Percentiles rank a stretch among this genome's conserved stretches.
phyloP scores from a whole-genome alignment of 129 eudicot species.

The Pittosporum tobira region DNA sequence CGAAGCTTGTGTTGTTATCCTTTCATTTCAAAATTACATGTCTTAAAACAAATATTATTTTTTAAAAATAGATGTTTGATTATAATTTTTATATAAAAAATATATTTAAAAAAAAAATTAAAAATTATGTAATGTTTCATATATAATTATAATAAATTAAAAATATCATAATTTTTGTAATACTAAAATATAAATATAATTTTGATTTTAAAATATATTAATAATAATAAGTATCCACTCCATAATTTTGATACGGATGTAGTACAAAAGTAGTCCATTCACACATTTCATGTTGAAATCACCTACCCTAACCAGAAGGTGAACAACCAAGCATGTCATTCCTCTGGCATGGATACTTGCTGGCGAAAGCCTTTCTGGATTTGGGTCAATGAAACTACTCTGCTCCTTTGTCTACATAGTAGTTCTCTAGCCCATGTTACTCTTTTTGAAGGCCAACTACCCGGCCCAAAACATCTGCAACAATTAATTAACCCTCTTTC shows the following conservation, averaged over 20 bases:
- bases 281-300: constrained; percentile 1
- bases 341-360: constrained; percentile 12
- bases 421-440: constrained; percentile 92
- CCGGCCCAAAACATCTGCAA: constrained; percentile 81
- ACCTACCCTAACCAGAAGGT: too few species aligned
- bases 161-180: too few species aligned
- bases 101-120: too few species aligned
- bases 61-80: too few species aligned
- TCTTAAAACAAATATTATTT: not conserved
- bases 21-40: not conserved
- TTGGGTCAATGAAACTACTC: constrained; percentile 71
- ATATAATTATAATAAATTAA: too few species aligned
- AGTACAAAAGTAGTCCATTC: not conserved
- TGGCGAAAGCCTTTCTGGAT: constrained; percentile 69
- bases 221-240: not conserved
- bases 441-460: constrained; percentile 57
- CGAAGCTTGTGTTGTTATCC: constrained; percentile 1
- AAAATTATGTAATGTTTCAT: not conserved
- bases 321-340: too few species aligned
- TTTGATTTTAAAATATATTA: too few species aligned
- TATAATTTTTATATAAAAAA: too few species aligned
- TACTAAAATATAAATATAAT: not conserved
- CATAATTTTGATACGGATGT: not conserved
- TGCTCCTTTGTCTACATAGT: constrained; percentile 75
- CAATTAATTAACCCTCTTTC: constrained; percentile 1